Percentiles rank a stretch among this genome's conserved stretches.
Evolutionary conservation across 2,329 filamentous ascomycete genomes (phyloP).

Genomic region (Dactylonectria macrodidyma): DNA sequence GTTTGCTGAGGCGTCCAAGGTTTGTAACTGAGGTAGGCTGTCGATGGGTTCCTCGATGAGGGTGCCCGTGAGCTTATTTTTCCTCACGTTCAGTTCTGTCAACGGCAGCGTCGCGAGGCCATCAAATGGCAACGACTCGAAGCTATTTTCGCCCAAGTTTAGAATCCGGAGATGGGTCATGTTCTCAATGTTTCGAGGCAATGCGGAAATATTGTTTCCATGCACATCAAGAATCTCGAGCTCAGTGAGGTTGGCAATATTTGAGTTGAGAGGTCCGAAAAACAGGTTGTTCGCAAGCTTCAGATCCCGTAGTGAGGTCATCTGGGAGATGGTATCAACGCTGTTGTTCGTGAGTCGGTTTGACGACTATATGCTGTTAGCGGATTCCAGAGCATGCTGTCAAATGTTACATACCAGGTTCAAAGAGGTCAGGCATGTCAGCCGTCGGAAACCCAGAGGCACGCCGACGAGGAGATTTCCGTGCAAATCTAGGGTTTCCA

Average conservation of each 20-base stretch:
- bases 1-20: constrained; percentile 84
- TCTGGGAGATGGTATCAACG: constrained; percentile 81
- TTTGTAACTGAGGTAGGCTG: constrained; percentile 76
- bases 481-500: constrained; percentile 88
- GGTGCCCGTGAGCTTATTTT: constrained; percentile 82
- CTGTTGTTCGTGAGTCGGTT: constrained; percentile 83
- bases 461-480: constrained; percentile 83
- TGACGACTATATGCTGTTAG: constrained; percentile 71
- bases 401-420: constrained; percentile 76
- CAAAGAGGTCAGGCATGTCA: constrained; percentile 82
- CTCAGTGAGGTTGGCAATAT: constrained; percentile 74
- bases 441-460: constrained; percentile 81
- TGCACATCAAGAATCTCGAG: constrained; percentile 88
- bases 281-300: constrained; percentile 86
- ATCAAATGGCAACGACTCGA: constrained; percentile 80
- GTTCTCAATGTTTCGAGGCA: constrained; percentile 78
- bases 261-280: constrained; percentile 75
- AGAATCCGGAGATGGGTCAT: constrained; percentile 80
- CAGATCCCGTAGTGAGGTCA: constrained; percentile 81
- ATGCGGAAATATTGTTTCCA: constrained; percentile 80
- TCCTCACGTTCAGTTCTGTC: constrained; percentile 80
- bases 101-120: constrained; percentile 78
- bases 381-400: background rate
- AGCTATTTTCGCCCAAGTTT: constrained; percentile 84
- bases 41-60: constrained; percentile 77